These are phyloP conservation scores for Drechmeria coniospora DNA, from an alignment of 2,329 filamentous ascomycete genomes.

Conservation along the genomic window DNA sequence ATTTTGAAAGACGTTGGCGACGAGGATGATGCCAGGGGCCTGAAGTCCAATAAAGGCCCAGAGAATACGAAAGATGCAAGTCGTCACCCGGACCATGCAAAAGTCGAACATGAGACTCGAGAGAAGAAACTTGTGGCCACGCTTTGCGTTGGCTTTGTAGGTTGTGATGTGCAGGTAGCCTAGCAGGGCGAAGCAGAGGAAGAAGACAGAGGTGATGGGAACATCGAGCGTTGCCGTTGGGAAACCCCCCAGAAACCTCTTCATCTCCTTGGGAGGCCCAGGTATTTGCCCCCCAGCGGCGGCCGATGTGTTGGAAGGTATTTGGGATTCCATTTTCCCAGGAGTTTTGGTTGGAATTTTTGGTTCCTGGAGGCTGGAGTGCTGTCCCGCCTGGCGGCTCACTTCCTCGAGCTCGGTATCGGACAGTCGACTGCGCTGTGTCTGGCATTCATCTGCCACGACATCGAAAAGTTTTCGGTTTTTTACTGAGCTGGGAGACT, in stretches of 20 bases:
- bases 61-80: conserved; percentile 19
- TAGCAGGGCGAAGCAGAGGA: conserved; percentile 10
- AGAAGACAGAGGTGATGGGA: conserved; percentile 10
- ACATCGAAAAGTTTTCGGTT: too few species aligned
- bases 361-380: too few species aligned
- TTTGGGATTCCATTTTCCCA: too few species aligned
- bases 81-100: conserved; percentile 18
- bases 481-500: too few species aligned
- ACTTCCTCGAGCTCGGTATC: too few species aligned
- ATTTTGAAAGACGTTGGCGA: conserved; percentile 19
- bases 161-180: conserved; percentile 11
- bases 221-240: conserved; percentile 7
- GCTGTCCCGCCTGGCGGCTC: too few species aligned
- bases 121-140: conserved; percentile 22
- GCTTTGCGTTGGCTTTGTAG: conserved; percentile 13
- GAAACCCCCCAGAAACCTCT: conserved; percentile 4
- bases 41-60: conserved; percentile 15
- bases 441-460: too few species aligned
- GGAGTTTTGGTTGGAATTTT: too few species aligned
- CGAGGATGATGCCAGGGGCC: conserved; percentile 15
- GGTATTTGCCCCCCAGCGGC: too few species aligned
- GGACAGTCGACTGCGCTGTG: too few species aligned
- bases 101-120: conserved; percentile 21
- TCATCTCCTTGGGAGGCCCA: too few species aligned
- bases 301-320: too few species aligned